Evolutionary conservation across 495 filamentous ascomycete species (phyloP).

Genomic region (Neurospora tetrasperma): DNA sequence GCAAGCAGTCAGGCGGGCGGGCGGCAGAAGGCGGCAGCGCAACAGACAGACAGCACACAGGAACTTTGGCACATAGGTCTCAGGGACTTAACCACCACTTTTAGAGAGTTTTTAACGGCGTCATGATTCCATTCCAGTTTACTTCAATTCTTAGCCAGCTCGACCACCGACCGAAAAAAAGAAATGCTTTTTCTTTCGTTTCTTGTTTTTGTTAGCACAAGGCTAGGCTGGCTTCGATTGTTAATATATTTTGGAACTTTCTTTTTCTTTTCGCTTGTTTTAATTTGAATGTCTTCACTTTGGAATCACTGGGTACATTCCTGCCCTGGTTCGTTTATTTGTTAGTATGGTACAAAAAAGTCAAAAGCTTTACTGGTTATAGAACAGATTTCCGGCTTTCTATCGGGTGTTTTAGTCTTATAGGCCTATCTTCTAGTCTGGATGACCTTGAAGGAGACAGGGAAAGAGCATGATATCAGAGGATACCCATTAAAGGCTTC

Average conservation of each 20-base stretch:
- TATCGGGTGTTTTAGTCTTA: too few species aligned
- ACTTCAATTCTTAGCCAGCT: background rate
- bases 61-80: background rate
- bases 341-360: too few species aligned
- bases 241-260: background rate
- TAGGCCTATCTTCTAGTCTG: too few species aligned
- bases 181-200: background rate
- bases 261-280: background rate
- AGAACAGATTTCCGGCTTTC: too few species aligned
- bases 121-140: background rate
- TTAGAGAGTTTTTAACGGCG: conserved; percentile 1
- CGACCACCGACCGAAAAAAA: background rate
- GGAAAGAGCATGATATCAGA: too few species aligned
- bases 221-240: background rate
- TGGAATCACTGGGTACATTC: background rate
- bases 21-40: background rate
- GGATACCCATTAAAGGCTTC: too few species aligned
- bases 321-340: too few species aligned
- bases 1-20: background rate
- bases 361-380: too few species aligned
- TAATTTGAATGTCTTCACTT: background rate
- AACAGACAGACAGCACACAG: background rate
- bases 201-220: background rate
- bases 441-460: too few species aligned
- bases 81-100: background rate